A percentile compares a stretch with the other conserved stretches of the same genome.
phyloP scores from a whole-genome alignment of 2,329 filamentous ascomycete genomes.

The Hirsutella rhossiliensis region DNA sequence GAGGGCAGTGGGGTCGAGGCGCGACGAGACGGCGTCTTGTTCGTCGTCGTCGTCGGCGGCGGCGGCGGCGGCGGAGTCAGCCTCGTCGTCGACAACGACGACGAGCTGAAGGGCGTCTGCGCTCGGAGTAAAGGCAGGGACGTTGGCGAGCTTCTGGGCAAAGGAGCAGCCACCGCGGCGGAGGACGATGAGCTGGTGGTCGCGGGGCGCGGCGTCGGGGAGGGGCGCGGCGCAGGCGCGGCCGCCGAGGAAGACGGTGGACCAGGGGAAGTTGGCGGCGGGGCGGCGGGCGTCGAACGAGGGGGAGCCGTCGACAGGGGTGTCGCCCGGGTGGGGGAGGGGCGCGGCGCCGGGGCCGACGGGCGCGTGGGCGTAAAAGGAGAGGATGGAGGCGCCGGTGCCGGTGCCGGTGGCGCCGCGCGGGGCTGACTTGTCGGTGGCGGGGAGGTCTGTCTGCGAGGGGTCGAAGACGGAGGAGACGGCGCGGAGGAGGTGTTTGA shows the following conservation, averaged over 20 bases:
- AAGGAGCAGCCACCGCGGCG: slow-evolving; percentile 78
- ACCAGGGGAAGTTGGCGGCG: slow-evolving; percentile 49
- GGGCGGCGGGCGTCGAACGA: slow-evolving; percentile 26
- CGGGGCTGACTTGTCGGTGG: slow-evolving; percentile 11
- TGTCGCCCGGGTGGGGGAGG: slow-evolving; percentile 52
- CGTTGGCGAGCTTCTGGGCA: slow-evolving; percentile 67
- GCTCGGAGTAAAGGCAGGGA: slow-evolving; percentile 62
- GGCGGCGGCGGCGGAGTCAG: slow-evolving; percentile 3
- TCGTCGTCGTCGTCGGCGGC: slow-evolving; percentile 45
- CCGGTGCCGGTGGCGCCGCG: slow-evolving; percentile 9
- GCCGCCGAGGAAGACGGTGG: slow-evolving; percentile 56
- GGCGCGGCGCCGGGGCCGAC: slow-evolving; percentile 51
- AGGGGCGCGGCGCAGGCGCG: slow-evolving; percentile 51
- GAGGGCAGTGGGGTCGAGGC: slow-evolving; percentile 14
- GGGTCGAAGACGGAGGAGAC: slow-evolving; percentile 31
- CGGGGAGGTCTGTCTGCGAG: slow-evolving; percentile 15
- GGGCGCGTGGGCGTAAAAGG: slow-evolving; percentile 41
- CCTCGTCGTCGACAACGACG: slow-evolving; percentile 49
- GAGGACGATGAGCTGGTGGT: slow-evolving; percentile 70
- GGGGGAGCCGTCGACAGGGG: slow-evolving; percentile 29
- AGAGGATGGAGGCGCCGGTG: slow-evolving; percentile 27
- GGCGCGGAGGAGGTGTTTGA: slow-evolving; percentile 33
- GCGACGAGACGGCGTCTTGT: slow-evolving; percentile 18
- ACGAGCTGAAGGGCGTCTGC: slow-evolving; percentile 62
- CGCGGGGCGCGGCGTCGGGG: slow-evolving; percentile 35